Percentiles rank a stretch among this genome's conserved stretches.
phyloP scores from a whole-genome alignment of 176 grass and related monocot species.

The Puya raimondii region DNA sequence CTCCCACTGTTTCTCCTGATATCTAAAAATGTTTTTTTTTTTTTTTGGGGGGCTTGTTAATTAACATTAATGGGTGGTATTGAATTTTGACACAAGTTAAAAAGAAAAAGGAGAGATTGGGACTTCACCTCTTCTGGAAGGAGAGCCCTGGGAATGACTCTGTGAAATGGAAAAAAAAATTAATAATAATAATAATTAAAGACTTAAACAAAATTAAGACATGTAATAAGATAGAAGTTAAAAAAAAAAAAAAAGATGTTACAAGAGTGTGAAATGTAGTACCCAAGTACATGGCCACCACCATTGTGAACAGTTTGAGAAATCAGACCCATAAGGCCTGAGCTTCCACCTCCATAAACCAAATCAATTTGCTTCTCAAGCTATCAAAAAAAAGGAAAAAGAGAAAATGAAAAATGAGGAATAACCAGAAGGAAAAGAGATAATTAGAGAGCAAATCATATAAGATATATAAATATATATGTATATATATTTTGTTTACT shows the following conservation, averaged over 20 bases:
- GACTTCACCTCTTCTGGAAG: constrained; percentile 56
- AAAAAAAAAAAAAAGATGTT: not conserved
- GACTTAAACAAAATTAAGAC: not conserved
- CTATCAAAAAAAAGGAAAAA: constrained; percentile 31
- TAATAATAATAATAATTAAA: not conserved
- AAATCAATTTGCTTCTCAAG: constrained; percentile 69
- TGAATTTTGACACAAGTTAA: not conserved
- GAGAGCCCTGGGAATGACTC: constrained; percentile 71
- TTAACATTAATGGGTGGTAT: not conserved
- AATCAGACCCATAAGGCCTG: constrained; percentile 81
- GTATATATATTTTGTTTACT: not conserved
- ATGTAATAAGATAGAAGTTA: not conserved
- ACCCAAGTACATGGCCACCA: constrained; percentile 89
- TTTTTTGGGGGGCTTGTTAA: too few relatives aligned
- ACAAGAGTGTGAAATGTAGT: constrained; percentile 5
- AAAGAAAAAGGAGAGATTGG: not conserved
- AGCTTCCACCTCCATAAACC: constrained; percentile 92
- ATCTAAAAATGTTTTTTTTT: constrained; percentile 18
- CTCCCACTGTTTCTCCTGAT: constrained; percentile 58
- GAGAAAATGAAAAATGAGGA: not conserved
- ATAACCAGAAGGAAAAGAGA: not conserved
- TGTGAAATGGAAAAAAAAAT: constrained; percentile 19
- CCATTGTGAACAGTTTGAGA: constrained; percentile 76
- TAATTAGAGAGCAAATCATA: not conserved
- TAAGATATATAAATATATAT: not conserved